Base-by-base conservation (phyloP, 2,329 filamentous ascomycete genomes). In the Helotiales sp. region DNA sequence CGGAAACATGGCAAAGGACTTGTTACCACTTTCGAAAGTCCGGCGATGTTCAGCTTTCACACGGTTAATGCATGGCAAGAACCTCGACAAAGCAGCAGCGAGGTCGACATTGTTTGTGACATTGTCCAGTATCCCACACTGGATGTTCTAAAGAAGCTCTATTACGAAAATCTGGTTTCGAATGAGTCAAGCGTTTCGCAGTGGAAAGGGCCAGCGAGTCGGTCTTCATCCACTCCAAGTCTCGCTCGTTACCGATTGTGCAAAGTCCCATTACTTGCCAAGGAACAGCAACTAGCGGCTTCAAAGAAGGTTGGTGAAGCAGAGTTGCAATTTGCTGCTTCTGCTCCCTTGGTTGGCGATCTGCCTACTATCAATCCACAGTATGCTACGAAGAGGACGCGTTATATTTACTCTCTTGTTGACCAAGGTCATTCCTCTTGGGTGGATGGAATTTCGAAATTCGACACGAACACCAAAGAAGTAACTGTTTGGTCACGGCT, bases 21-120 rank as follows among this genome's bases (percentile, higher is more conserved):
- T 0, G 79, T 95, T 0, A 87, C 84, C 7, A 82, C 79, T 1
- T 93, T 89, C 66, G 81, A 86, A 17, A 87, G 83, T 15, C 79
- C 83, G 0, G 81, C 88, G 0, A 86, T 86, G 47, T 96, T 93
- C 76, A 87, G 85, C 72, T 96, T 96, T 71, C 91, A 96, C 73
- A 84, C 83, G 0, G 77, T 91, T 69, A 96, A 96, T 64, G 83
- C 89, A 0, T 95, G 86, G 70, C 89, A 93, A 66, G 81, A 90
- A 24, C 15, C 4, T 61, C 59, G 67, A 0, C 71, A 74, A 29
- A 73, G 72, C 5, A 17, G 19, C 2, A 63, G 49, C 1, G 74
- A 77, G n/a, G 73, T 74, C 5, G 78, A 86, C 58, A 77, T 95
- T 17, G 76, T 85, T 29, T 84, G 87, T 54, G 91, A 96, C 60